Conservation (phyloP, 768 basidiomycete genomes). For the Termitomyces titanicus region DNA sequence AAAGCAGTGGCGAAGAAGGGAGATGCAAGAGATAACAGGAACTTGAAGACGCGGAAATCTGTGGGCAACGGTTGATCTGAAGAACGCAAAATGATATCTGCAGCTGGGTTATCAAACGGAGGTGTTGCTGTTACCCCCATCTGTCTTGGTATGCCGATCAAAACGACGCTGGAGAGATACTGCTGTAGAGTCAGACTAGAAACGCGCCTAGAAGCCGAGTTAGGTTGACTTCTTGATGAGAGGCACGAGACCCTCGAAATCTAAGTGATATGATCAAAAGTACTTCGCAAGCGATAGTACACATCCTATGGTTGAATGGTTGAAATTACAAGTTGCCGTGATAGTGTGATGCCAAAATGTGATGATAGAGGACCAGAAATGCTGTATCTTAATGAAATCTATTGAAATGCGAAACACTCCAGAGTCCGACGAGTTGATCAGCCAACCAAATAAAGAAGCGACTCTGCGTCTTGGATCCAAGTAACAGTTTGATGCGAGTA, state of each 20-base stretch:
- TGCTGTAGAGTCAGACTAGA: not conserved
- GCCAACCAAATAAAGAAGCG: not conserved
- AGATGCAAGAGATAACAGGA: constrained; percentile 53
- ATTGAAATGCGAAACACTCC: not conserved
- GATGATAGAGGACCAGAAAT: not conserved
- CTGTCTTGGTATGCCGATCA: not conserved
- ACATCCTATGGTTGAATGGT: not conserved
- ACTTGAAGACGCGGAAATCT: constrained; percentile 52
- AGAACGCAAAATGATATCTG: constrained; percentile 53
- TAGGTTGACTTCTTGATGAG: not conserved
- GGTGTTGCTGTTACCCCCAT: constrained; percentile 3
- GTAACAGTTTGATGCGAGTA: not conserved
- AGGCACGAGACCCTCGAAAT: not conserved
- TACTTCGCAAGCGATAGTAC: not conserved
- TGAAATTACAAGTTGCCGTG: constrained; percentile 17
- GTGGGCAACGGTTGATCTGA: constrained; percentile 39
- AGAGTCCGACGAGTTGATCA: not conserved
- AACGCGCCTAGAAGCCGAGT: not conserved
- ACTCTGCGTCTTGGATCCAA: not conserved
- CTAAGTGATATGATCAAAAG: not conserved
- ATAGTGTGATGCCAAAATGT: not conserved
- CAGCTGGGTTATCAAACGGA: constrained; percentile 47
- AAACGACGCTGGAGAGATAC: not conserved
- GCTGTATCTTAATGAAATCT: not conserved
- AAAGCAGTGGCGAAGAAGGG: constrained; percentile 57